These are phyloP conservation scores for Trifolium pratense DNA, from an alignment of 306 rosid genomes.

Conservation along the genomic window DNA sequence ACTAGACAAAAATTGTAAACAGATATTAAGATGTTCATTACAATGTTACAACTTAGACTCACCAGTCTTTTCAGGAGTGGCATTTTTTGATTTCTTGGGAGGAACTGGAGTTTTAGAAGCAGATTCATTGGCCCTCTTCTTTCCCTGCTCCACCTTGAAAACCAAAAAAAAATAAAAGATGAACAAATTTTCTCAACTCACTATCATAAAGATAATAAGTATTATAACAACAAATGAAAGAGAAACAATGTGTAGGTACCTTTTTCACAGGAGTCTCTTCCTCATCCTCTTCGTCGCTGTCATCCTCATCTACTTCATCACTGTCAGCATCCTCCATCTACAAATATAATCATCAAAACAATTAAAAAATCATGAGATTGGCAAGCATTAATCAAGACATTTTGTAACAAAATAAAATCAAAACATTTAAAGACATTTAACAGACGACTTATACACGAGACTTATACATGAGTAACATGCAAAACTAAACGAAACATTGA, in stretches of 20 bases:
- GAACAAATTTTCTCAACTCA: no score
- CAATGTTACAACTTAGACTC: slow-evolving; percentile 21
- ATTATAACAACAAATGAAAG: neutral
- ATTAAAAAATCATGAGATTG: neutral
- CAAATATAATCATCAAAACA: neutral
- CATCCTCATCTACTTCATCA: slow-evolving; percentile 50
- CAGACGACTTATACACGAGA: no score
- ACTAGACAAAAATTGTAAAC: neutral
- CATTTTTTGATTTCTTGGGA: slow-evolving; percentile 68
- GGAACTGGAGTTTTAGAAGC: slow-evolving; percentile 69
- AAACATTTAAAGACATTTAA: no score
- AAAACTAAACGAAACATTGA: neutral
- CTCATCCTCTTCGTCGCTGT: slow-evolving; percentile 57
- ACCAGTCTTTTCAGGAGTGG: slow-evolving; percentile 81
- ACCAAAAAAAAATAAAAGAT: neutral
- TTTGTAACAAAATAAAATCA: no score
- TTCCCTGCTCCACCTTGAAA: slow-evolving; percentile 52
- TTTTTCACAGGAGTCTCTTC: slow-evolving; percentile 60
- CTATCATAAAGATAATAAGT: neutral
- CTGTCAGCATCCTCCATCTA: slow-evolving; percentile 54
- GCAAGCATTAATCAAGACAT: neutral
- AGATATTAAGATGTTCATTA: no score
- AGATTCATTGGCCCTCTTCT: slow-evolving; percentile 74
- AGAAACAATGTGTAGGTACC: slow-evolving; percentile 39
- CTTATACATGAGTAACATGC: no score